phyloP scores from a whole-genome alignment of 257 asterid species.

The Anisodus acutangulus region DNA sequence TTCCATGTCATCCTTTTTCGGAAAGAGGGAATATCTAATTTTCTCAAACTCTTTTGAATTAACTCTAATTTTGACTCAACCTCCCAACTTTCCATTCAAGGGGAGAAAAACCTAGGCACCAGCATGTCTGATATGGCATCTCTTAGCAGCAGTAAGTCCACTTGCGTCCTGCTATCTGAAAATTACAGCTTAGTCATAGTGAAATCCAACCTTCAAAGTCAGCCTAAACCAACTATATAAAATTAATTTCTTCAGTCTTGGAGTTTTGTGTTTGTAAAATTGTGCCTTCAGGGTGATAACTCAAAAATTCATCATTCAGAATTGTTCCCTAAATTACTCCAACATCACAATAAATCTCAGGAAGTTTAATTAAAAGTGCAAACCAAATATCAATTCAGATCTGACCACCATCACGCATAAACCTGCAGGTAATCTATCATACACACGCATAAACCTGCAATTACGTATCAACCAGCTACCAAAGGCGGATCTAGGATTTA shows the following conservation, averaged over 20 bases:
- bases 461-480: not conserved
- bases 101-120: not conserved
- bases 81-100: not conserved
- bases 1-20: not conserved
- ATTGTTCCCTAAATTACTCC: not conserved
- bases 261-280: not conserved
- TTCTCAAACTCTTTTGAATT: not conserved
- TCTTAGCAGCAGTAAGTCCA: not conserved
- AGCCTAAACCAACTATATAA: not conserved
- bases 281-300: not conserved
- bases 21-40: not conserved
- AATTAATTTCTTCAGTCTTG: not conserved
- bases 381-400: conserved; percentile 42
- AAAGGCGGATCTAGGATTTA: conserved; percentile 12
- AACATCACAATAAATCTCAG: not conserved
- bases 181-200: not conserved
- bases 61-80: not conserved
- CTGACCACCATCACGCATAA: conserved; percentile 32
- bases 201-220: not conserved
- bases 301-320: not conserved
- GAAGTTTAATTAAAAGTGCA: conserved; percentile 1
- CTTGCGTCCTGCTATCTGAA: not conserved
- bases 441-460: not conserved
- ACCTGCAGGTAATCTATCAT: not conserved
- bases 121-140: not conserved